phyloP scores from a whole-genome alignment of 2,329 filamentous ascomycete genomes.

The Annulohypoxylon truncatum region DNA sequence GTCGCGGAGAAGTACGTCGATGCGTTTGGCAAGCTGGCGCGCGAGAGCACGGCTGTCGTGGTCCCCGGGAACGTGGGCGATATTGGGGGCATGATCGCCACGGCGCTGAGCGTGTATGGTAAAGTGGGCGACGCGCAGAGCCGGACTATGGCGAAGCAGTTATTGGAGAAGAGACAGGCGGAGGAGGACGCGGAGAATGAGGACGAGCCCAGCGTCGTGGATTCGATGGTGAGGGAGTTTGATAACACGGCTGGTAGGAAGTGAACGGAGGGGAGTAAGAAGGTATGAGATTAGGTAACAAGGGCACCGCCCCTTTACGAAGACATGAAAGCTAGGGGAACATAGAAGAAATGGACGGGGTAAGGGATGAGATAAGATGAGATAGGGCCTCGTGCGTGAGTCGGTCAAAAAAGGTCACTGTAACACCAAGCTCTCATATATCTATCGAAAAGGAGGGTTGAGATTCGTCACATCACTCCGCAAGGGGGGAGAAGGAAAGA shows the following conservation, averaged over 20 bases:
- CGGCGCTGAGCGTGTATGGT: conserved; percentile 93
- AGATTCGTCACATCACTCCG: not conserved
- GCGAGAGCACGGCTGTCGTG: conserved; percentile 94
- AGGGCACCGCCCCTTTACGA: not conserved
- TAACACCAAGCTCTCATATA: conserved; percentile 16
- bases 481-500: conserved; percentile 1
- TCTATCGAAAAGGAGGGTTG: conserved; percentile 15
- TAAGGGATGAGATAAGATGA: not conserved
- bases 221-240: conserved; percentile 50
- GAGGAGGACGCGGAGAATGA: conserved; percentile 38
- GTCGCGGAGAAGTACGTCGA: conserved; percentile 99
- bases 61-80: conserved; percentile 98
- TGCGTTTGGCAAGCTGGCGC: conserved; percentile 90
- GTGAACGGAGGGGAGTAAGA: too few relatives aligned
- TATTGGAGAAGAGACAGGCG: conserved; percentile 52
- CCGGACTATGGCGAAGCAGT: conserved; percentile 69
- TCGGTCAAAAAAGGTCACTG: conserved; percentile 11
- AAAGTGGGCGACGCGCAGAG: conserved; percentile 88
- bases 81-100: conserved; percentile 96
- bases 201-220: conserved; percentile 43
- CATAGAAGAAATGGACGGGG: not conserved
- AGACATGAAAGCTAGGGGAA: not conserved
- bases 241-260: conserved; percentile 47
- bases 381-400: not conserved
- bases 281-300: not conserved